A percentile compares a stretch with the other conserved stretches of the same genome.
These are phyloP conservation scores for Fusarium penzigii DNA, from an alignment of 2,329 filamentous ascomycete species.

Conservation along the genomic window DNA sequence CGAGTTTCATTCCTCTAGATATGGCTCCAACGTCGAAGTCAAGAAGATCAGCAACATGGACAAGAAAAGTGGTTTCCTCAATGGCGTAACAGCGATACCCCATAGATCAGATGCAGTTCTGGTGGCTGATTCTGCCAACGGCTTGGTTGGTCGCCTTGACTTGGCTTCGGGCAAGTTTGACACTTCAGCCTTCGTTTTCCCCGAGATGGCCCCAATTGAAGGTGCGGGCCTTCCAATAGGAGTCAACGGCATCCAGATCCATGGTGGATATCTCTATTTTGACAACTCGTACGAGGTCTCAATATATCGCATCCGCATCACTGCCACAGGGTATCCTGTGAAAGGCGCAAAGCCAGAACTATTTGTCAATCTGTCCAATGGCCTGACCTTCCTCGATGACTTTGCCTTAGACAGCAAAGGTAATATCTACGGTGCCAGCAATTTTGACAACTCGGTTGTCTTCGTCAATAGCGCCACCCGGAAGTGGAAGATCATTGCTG, in stretches of 20 bases:
- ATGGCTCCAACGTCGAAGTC: constrained; percentile 2
- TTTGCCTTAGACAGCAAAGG: constrained; percentile 19
- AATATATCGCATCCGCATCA: constrained; percentile 19
- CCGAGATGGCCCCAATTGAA: constrained; percentile 7
- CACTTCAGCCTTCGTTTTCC: constrained; percentile 10
- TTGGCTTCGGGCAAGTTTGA: constrained; percentile 8
- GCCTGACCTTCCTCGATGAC: constrained; percentile 21
- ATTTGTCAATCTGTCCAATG: constrained; percentile 14
- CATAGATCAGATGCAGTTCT: constrained; percentile 6
- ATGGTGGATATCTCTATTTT: constrained; percentile 15
- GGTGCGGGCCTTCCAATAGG: constrained; percentile 9
- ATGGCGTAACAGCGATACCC: constrained; percentile 12
- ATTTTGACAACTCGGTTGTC: constrained; percentile 23
- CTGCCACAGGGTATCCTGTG: constrained; percentile 6
- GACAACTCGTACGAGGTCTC: constrained; percentile 13
- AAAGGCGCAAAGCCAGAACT: constrained; percentile 21
- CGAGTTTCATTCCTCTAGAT: constrained; percentile 1
- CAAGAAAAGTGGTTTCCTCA: constrained; percentile 10
- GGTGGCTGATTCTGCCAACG: constrained; percentile 10
- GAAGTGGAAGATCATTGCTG: constrained; percentile 15
- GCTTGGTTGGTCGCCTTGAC: constrained; percentile 10
- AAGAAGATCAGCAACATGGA: constrained; percentile 16
- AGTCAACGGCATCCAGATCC: constrained; percentile 20
- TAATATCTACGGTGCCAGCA: constrained; percentile 22
- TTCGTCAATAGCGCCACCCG: constrained; percentile 14